Percentiles rank a stretch among this genome's conserved stretches.
These are phyloP conservation scores for Chionographis japonica DNA, from an alignment of 106 monocot species.

Conservation along the genomic window DNA sequence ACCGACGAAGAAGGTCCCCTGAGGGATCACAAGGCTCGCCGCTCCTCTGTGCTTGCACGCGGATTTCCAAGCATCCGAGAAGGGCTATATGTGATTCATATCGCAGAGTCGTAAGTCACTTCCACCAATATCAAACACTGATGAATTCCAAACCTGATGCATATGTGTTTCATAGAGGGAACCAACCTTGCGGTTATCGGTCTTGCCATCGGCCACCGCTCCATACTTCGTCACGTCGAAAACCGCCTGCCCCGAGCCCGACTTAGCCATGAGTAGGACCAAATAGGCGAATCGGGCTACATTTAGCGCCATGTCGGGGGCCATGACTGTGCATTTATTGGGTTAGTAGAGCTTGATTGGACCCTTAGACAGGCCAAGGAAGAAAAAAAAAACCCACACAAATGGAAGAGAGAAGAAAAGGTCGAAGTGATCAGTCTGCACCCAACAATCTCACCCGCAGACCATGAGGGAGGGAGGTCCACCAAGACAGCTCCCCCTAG, in stretches of 20 bases:
- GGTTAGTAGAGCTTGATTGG: too few species aligned
- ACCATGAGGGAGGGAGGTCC: too few species aligned
- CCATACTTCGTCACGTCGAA: conserved; percentile 31
- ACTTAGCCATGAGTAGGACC: not conserved
- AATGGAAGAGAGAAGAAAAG: too few species aligned
- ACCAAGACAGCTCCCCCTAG: too few species aligned
- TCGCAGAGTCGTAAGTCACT: too few species aligned
- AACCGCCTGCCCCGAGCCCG: not conserved
- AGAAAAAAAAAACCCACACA: too few species aligned
- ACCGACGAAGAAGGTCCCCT: conserved; percentile 23
- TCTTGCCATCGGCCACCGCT: conserved; percentile 23
- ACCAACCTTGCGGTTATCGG: conserved; percentile 21
- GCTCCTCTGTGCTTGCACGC: conserved; percentile 4
- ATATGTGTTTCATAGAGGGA: not conserved
- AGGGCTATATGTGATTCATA: conserved; percentile 13
- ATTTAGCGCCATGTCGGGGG: not conserved
- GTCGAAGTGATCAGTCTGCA: too few species aligned
- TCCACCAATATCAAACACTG: not conserved
- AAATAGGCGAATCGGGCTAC: not conserved
- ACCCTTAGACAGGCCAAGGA: too few species aligned
- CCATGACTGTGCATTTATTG: not conserved
- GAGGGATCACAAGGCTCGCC: conserved; percentile 12
- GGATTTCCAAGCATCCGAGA: conserved; percentile 26
- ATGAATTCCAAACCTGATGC: not conserved
- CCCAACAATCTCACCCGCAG: too few species aligned